Evolutionary conservation across 257 asterid species (phyloP), one percentile per base, ranked within the genome.

Genomic region (Eustoma russellianum): DNA sequence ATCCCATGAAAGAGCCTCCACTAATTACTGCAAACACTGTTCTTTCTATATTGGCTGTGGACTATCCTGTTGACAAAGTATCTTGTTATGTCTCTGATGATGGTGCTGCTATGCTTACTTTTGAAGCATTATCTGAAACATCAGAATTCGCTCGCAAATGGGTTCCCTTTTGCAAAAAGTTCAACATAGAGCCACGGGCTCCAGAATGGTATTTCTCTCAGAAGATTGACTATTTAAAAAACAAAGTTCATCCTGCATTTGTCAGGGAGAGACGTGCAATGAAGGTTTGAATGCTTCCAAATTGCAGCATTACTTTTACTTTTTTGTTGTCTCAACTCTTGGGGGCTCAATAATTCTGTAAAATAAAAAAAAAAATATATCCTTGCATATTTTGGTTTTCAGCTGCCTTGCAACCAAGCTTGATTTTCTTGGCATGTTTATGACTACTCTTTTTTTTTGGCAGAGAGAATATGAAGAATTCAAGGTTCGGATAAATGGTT

Each of bases 391-490:
- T 34, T 41, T 40, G 8, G 10, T 50, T 17, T 7, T 49, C 15
- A 17, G 18, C 9, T 50, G 11, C 5, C 28, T 18, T 0, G 33
- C 24, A 8, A 16, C 24, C 24, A 54, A 14, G 41, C 28, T 19
- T 53, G 16, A 28, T 46, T 33, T 10, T 46, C 52, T 34, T 14
- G 48, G 55, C 44, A 35, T 13, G 53, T 53, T 53, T 53, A 33
- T 45, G 17, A 19, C 7, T 41, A 12, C 35, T 46, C 64, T 55
- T 65, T 60, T 61, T 49, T 5, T 62, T 24, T 24, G 30, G 51
- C 80, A 85, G 94, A 86, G 95, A 78, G 94, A 86, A 69, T 86
- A 89, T 8, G 97, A 89, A 68, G 97, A 83, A 74, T 89, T 89
- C 69, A 89, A 89, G 74, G 81, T 89, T 61, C 69, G 72, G 52